Base-by-base conservation (phyloP, 2,329 filamentous ascomycete genomes). In the Ambrosiella xylebori region DNA sequence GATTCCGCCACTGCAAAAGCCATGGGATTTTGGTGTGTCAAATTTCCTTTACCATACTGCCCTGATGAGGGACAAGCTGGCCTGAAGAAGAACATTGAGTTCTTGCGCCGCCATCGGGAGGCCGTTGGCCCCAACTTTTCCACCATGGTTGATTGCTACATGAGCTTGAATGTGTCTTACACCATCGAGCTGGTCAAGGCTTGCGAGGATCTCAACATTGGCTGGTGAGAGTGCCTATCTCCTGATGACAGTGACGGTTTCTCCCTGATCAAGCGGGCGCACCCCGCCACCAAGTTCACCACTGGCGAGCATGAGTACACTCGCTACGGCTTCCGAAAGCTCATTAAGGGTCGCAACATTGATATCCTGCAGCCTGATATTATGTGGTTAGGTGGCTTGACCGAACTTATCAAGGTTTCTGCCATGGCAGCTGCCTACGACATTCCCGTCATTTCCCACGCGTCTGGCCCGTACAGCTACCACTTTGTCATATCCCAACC, bases 231-330 rank as follows among this genome's bases (percentile, higher is more conserved):
- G 74, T 94, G 88, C 63, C 74, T 96, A 62, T 86, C 84, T 37
- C 90, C 90, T 9, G 90, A 96, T 70, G 90, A 96, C 73, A 88
- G 86, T 53, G 90, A 95, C 65, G 90, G 90, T 59, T 94, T 94
- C 65, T 85, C 82, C 63, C 81, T 88, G 68, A 82, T 96, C 73
- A 96, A 96, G 77, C 82, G 84, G 54, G 90, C 90, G 1, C 89
- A 95, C 68, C 90, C 90, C 0, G 85, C 84, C 1, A 76, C 91
- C 71, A 95, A 94, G 71, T 96, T 96, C 74, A 96, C 90, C 15
- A 95, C 90, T 1, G 90, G 90, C 63, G 90, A 96, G 74, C 90
- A 96, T 72, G 90, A 96, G 70, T 96, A 90, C 74, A 94, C 88
- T 6, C 80, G 88, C 65, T 96, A 90, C 67, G 90, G 90, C 37